These are phyloP conservation scores for Nemania abortiva DNA, from an alignment of 2,329 filamentous ascomycete species.

Conservation along the genomic window DNA sequence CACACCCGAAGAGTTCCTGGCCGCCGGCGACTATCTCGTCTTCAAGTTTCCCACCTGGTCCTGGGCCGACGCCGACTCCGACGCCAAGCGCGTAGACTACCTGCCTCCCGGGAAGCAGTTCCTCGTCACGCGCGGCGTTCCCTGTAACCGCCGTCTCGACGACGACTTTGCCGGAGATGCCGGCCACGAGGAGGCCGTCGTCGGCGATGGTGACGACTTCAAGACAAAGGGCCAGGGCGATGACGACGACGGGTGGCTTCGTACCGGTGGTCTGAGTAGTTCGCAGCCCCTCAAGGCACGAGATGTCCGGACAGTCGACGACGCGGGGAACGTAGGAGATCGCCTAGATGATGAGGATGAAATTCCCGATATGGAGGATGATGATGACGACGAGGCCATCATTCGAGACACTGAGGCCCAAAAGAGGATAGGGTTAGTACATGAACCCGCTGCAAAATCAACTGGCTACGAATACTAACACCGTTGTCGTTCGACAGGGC, in stretches of 20 bases:
- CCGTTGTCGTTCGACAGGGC: constrained; percentile 65
- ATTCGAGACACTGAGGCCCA: constrained; percentile 77
- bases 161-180: constrained; percentile 93
- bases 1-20: constrained; percentile 95
- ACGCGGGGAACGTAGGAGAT: constrained; percentile 86
- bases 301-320: constrained; percentile 89
- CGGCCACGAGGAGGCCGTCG: constrained; percentile 86
- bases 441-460: constrained; percentile 16
- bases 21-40: constrained; percentile 95
- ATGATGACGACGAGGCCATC: constrained; percentile 95
- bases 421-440: constrained; percentile 60
- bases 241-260: constrained; percentile 88
- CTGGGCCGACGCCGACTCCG: constrained; percentile 90
- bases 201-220: constrained; percentile 80
- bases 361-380: constrained; percentile 98
- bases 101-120: constrained; percentile 94
- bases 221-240: constrained; percentile 64
- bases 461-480: constrained; percentile 32
- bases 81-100: constrained; percentile 80
- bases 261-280: constrained; percentile 83
- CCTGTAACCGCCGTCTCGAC: constrained; percentile 90
- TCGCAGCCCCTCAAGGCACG: constrained; percentile 80
- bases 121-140: constrained; percentile 92
- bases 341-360: constrained; percentile 79
- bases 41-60: constrained; percentile 99